Base-by-base conservation (phyloP, 768 basidiomycete species). In the Pisolithus orientalis region DNA sequence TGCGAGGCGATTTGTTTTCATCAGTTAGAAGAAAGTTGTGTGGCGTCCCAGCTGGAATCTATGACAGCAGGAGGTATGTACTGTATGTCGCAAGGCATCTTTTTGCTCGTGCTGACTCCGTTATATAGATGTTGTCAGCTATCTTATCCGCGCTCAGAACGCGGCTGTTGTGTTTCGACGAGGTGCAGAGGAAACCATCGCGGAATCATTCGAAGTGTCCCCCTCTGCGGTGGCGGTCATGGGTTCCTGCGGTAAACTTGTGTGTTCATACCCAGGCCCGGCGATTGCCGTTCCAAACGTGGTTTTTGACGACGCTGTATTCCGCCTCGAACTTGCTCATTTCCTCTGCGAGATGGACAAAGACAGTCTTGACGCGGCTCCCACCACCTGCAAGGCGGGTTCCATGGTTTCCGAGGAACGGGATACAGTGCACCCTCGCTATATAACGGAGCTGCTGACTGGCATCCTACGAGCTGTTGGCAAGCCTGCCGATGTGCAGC, bases 171-270 rank as follows among this genome's bases (percentile, higher is more conserved):
- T 80, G 10, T 52, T 75, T 11, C 65, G 70, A 43, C 62, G 60
- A 47, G 31, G 53, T 8, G 24, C 54, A 13, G 47, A 56, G 10
- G 38, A 57, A 3, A 68, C 69, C 3, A 56, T 66, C 16, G 70
- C 72, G 47, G 80, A 80, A 54, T 62, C 62, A 10, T 80, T 81
- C 47, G 75, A 80, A 53, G 70, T 70, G 4, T 74, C 74, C 5
- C 71, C 75, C 0, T 53, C 54, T 10, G 60, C 67, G 2, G 52
- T 45, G 8, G 53, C 52, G 0, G 67, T 80, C 38, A 74, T 75
- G 58, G 58, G 53, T 7, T 52, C 68, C 1, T 48, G 54, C 34
- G 75, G 79, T 29, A 77, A 75, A 51, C 66, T 80, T 5, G 10
- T 73, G 7, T 69, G 74, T n/a, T 70, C 66, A 0, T 80, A 69